Evolutionary conservation across 108 stramenopile species (phyloP).

Genomic region (Bacterosira constricta): DNA sequence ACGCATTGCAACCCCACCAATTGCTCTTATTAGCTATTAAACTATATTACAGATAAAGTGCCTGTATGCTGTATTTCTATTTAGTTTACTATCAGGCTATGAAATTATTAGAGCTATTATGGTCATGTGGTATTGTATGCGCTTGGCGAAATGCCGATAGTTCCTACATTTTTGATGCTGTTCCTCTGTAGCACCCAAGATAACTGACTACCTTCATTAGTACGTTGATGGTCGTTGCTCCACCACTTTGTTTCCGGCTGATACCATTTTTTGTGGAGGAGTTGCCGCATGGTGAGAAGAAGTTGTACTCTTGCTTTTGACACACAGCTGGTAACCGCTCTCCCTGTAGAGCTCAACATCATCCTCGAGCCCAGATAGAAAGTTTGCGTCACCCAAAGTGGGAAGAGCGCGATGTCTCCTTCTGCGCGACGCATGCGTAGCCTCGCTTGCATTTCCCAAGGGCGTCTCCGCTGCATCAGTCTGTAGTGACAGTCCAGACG

Average conservation of each 20-base stretch:
- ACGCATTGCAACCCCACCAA: no score
- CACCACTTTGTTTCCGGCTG: background rate
- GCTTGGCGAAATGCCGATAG: no score
- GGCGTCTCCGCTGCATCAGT: background rate
- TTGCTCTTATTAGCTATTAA: no score
- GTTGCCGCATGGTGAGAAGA: background rate
- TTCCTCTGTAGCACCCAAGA: background rate
- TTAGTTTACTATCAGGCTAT: no score
- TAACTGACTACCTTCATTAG: background rate
- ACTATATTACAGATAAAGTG: no score
- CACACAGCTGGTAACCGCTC: constrained; percentile 20
- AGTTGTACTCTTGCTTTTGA: background rate
- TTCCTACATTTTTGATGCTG: background rate
- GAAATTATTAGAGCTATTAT: background rate
- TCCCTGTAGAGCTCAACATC: constrained; percentile 19
- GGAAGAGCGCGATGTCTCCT: background rate
- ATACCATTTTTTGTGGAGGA: background rate
- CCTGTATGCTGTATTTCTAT: no score
- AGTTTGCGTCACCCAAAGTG: constrained; percentile 29
- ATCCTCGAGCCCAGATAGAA: constrained; percentile 16
- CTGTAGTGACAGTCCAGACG: background rate
- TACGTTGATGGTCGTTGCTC: background rate
- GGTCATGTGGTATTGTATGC: no score
- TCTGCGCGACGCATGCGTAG: constrained; percentile 16
- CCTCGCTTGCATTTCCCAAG: constrained; percentile 20